Conservation (phyloP, 306 rosid species). For the Vigna trinervia region DNA sequence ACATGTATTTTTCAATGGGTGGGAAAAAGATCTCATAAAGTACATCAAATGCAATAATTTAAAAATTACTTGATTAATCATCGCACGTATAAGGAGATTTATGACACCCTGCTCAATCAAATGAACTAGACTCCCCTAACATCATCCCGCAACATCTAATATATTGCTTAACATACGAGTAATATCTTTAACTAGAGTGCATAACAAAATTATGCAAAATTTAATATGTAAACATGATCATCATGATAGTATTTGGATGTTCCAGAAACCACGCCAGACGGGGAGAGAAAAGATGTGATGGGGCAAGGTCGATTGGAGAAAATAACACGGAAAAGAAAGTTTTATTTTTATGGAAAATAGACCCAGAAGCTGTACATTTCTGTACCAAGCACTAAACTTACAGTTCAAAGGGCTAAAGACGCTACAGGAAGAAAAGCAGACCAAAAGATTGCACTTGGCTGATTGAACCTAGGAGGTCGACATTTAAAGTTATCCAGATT, state of each 20-base stretch:
- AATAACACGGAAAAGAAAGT: constrained; percentile 16
- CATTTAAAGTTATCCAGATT: constrained; percentile 1
- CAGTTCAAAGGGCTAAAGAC: constrained; percentile 11
- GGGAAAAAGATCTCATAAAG: not conserved
- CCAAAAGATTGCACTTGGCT: constrained; percentile 15
- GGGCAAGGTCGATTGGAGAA: not conserved
- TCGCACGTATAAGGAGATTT: no score
- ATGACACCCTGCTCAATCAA: no score
- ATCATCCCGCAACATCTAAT: not conserved
- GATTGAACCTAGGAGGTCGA: constrained; percentile 25
- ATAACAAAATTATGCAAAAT: not conserved
- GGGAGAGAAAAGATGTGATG: not conserved
- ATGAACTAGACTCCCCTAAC: no score
- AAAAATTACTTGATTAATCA: no score
- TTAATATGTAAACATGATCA: not conserved
- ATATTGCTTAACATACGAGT: not conserved
- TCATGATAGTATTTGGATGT: not conserved
- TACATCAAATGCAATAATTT: not conserved
- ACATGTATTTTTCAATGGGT: not conserved
- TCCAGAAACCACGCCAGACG: not conserved
- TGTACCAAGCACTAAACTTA: not conserved
- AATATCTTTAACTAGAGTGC: not conserved
- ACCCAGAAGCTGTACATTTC: not conserved
- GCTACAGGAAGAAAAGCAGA: constrained; percentile 27
- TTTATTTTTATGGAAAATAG: not conserved